Evolutionary conservation across 176 grass and related monocot genomes (phyloP).

Genomic region (Areca catechu): DNA sequence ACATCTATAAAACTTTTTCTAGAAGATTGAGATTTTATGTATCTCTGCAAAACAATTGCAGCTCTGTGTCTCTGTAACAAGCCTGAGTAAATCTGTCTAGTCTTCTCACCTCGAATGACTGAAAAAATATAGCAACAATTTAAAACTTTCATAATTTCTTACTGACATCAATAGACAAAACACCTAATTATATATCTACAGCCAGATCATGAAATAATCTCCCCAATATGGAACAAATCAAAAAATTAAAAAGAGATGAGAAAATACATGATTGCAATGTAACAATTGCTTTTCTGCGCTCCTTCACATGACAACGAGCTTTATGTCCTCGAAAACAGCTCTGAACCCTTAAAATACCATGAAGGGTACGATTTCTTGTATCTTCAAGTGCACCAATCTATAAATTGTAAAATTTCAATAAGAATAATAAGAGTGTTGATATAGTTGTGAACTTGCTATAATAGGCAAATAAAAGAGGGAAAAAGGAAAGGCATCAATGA

Average conservation of each 20-base stretch:
- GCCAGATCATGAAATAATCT: neutral
- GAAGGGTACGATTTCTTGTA: constrained; percentile 79
- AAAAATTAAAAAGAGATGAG: neutral
- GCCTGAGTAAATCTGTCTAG: constrained; percentile 44
- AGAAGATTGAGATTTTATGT: constrained; percentile 50
- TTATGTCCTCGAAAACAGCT: constrained; percentile 95
- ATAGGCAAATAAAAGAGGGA: no score
- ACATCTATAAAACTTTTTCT: constrained; percentile 57
- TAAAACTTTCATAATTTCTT: neutral
- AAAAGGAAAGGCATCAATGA: no score
- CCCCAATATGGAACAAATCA: neutral
- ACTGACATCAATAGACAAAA: no score
- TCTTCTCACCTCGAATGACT: constrained; percentile 82
- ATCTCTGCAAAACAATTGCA: constrained; percentile 54
- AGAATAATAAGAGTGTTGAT: no score
- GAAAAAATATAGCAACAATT: constrained; percentile 10
- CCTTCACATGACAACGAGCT: constrained; percentile 52
- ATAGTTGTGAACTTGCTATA: no score
- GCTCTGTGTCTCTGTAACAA: constrained; percentile 57
- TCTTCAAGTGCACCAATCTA: constrained; percentile 95
- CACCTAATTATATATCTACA: no score
- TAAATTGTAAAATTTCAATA: constrained; percentile 14
- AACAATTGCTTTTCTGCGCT: constrained; percentile 63
- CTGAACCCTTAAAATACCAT: constrained; percentile 97
- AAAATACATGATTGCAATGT: constrained; percentile 78